Evolutionary conservation across 2,329 filamentous ascomycete species (phyloP), one percentile per base, ranked within the genome.

Genomic region (Neonectria faginata): DNA sequence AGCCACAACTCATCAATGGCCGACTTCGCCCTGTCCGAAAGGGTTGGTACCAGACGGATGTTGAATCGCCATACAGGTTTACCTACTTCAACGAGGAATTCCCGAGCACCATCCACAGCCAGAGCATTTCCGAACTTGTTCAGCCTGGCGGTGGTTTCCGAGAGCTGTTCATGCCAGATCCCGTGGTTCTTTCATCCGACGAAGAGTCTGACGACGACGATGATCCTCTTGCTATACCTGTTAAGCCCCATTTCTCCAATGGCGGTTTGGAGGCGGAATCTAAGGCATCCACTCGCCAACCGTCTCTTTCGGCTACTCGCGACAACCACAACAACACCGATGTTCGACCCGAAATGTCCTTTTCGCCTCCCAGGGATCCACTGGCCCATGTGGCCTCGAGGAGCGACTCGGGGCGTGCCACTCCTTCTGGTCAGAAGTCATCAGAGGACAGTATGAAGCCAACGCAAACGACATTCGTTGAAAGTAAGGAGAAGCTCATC

Each of bases 11-110:
- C 70, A 91, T 99, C 64, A 95, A 95, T 64, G 96, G 96, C 0
- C 88, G 96, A 58, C 82, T 99, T 48, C 89, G 96, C 5, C 94
- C 94, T 12, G 89, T 92, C 42, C 89, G 92, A 67, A 88, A 87
- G 70, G 87, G 88, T 14, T 99, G 95, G 95, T 95, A 93, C 77
- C 88, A 91, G 42, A 89, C 92, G 57, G 92, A 96, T 68, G 94
- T 97, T 65, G 95, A 97, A 69, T 89, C 91, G 0, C 96, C 96
- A 0, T 98, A 97, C 77, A 88, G 96, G 27, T 99, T 97, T 78
- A 98, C 96, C 0, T 99, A 99, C 79, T 99, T 99, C 85, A 98
- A 98, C 78, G 96, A 98, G 76, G 93, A 97, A 67, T 93, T 98
- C 60, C 91, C 93, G 73, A 97, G 92, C 78, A 99, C 96, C 0